Evolutionary conservation across 2,329 filamentous ascomycete species (phyloP).

Genomic region (Colletotrichum filicis): DNA sequence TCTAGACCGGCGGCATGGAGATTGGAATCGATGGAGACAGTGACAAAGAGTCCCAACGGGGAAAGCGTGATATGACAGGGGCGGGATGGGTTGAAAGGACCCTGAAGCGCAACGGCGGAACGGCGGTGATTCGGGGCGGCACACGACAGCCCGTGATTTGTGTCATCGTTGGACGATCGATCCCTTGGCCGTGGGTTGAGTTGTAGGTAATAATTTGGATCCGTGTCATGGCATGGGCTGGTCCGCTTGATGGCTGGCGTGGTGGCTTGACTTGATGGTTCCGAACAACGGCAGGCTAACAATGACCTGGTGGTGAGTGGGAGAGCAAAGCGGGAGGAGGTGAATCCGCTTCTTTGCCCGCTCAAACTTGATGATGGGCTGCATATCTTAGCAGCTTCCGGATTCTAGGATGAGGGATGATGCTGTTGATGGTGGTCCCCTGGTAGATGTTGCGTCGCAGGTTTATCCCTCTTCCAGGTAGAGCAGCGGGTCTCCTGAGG

Average conservation of each 20-base stretch:
- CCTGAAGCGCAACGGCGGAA: constrained; percentile 2
- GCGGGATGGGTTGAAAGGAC: background rate
- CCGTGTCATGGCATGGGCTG: background rate
- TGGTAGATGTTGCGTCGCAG: constrained; percentile 16
- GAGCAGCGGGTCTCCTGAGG: background rate
- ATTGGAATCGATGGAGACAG: background rate
- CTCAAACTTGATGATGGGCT: constrained; percentile 1
- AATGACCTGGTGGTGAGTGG: background rate
- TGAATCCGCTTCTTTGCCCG: background rate
- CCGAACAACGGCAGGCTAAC: background rate
- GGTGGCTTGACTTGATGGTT: background rate
- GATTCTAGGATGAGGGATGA: constrained; percentile 7
- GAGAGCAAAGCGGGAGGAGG: background rate
- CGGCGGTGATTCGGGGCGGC: constrained; percentile 4
- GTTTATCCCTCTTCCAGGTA: constrained; percentile 5
- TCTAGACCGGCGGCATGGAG: constrained; percentile 8
- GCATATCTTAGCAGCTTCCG: background rate
- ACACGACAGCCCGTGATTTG: background rate
- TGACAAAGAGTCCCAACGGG: background rate
- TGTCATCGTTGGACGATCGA: background rate
- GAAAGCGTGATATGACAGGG: constrained; percentile 2
- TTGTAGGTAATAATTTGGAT: constrained; percentile 7
- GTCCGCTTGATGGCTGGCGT: background rate
- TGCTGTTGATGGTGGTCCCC: constrained; percentile 9
- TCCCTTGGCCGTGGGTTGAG: background rate